Conservation (phyloP, 352 stramenopile species). For the Discostella stelligera region DNA sequence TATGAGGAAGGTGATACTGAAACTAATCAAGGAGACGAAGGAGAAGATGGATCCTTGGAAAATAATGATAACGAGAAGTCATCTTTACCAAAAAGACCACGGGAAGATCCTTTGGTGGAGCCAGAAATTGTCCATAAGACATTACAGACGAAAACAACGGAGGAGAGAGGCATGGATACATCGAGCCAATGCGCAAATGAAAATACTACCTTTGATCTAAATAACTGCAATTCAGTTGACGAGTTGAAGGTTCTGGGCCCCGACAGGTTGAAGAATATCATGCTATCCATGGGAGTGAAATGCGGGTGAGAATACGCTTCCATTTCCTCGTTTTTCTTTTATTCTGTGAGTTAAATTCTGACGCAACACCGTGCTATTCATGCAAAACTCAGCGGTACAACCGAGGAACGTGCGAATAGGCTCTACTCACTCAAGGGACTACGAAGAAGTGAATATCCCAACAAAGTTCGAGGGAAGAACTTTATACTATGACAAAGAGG, state of each 20-base stretch:
- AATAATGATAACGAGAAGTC: background rate
- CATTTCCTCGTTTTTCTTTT: background rate
- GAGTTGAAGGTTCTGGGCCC: slow-evolving; percentile 63
- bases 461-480: slow-evolving; percentile 69
- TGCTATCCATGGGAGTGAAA: slow-evolving; percentile 67
- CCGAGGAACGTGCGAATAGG: slow-evolving; percentile 60
- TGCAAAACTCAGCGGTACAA: slow-evolving; percentile 42
- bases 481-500: slow-evolving; percentile 24
- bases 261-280: slow-evolving; percentile 67
- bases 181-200: background rate
- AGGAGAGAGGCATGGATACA: background rate
- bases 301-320: slow-evolving; percentile 51
- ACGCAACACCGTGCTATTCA: slow-evolving; percentile 1
- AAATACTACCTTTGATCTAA: slow-evolving; percentile 56
- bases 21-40: background rate
- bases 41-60: background rate
- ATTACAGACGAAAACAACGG: background rate
- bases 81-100: slow-evolving; percentile 13
- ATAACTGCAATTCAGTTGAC: slow-evolving; percentile 49
- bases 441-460: slow-evolving; percentile 64
- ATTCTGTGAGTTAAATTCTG: background rate
- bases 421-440: slow-evolving; percentile 79
- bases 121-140: background rate
- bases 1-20: background rate
- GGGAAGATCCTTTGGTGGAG: slow-evolving; percentile 12